These are phyloP conservation scores for Phaeosphaeria sp. DNA, from an alignment of 2,329 filamentous ascomycete genomes.

Conservation along the genomic window DNA sequence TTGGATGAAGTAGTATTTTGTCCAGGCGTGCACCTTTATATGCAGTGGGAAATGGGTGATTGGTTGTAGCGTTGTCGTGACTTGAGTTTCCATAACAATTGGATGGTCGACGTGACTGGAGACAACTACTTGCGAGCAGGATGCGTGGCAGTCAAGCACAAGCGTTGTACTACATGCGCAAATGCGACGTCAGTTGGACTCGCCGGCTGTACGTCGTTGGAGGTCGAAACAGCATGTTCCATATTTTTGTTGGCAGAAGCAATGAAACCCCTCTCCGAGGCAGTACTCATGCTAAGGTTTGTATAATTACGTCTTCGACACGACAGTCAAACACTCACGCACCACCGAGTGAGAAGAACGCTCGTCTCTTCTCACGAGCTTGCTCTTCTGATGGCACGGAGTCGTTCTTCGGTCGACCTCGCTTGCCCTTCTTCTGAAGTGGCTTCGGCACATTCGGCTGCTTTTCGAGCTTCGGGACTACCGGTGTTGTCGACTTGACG, in stretches of 20 bases:
- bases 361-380: constrained; percentile 38
- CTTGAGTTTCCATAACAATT: background rate
- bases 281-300: background rate
- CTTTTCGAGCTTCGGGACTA: constrained; percentile 9
- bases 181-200: too few relatives aligned
- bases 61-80: too few relatives aligned
- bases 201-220: too few relatives aligned
- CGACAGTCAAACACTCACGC: background rate
- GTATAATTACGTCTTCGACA: background rate
- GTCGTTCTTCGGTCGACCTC: constrained; percentile 38
- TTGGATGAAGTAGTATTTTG: too few relatives aligned
- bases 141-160: too few relatives aligned
- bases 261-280: too few relatives aligned
- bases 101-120: background rate
- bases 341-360: constrained; percentile 38
- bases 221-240: background rate
- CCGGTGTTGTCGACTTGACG: constrained; percentile 61
- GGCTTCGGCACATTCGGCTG: constrained; percentile 17
- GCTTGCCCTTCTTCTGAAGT: constrained; percentile 36
- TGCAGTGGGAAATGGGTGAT: too few relatives aligned
- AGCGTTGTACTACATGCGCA: too few relatives aligned
- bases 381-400: constrained; percentile 25
- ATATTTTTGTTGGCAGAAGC: too few relatives aligned
- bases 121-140: background rate
- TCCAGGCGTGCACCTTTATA: too few relatives aligned